Evolutionary conservation across 2,329 filamentous ascomycete genomes (phyloP).

Genomic region (Trichophyton rubrum): DNA sequence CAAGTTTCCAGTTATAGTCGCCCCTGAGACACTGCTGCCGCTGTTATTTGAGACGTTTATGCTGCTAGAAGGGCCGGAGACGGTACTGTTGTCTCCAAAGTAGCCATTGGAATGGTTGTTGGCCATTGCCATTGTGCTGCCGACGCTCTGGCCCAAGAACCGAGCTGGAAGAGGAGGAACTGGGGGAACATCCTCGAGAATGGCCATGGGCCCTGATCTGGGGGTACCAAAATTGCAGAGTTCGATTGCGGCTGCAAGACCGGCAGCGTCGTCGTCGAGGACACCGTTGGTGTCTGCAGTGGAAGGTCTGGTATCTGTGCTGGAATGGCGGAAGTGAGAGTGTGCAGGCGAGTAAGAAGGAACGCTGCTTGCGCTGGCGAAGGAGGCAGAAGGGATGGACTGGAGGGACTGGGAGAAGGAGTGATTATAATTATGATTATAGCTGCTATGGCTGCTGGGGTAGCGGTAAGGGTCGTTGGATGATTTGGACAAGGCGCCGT

Average conservation of each 20-base stretch:
- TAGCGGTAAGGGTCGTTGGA: slow-evolving; percentile 30
- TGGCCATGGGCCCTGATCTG: slow-evolving; percentile 48
- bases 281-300: slow-evolving; percentile 61
- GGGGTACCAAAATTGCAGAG: slow-evolving; percentile 80
- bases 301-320: slow-evolving; percentile 61
- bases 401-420: slow-evolving; percentile 67
- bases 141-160: slow-evolving; percentile 53
- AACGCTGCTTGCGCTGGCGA: slow-evolving; percentile 44
- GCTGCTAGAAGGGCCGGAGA: slow-evolving; percentile 16
- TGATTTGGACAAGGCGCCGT: slow-evolving; percentile 41
- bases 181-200: slow-evolving; percentile 65
- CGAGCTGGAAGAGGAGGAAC: slow-evolving; percentile 76
- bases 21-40: slow-evolving; percentile 2
- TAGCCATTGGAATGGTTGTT: slow-evolving; percentile 32
- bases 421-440: slow-evolving; percentile 28
- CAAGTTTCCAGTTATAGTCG: slow-evolving; percentile 14
- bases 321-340: slow-evolving; percentile 56
- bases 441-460: slow-evolving; percentile 29
- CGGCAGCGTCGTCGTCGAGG: slow-evolving; percentile 69
- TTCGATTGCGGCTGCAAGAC: slow-evolving; percentile 80
- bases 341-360: slow-evolving; percentile 37
- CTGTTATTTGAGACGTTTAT: slow-evolving; percentile 6
- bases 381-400: slow-evolving; percentile 45
- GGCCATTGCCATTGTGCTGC: slow-evolving; percentile 41
- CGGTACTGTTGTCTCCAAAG: slow-evolving; percentile 36